These are phyloP conservation scores for Coniochaeta prunicola DNA, from an alignment of 2,329 filamentous ascomycete species.

Conservation along the genomic window DNA sequence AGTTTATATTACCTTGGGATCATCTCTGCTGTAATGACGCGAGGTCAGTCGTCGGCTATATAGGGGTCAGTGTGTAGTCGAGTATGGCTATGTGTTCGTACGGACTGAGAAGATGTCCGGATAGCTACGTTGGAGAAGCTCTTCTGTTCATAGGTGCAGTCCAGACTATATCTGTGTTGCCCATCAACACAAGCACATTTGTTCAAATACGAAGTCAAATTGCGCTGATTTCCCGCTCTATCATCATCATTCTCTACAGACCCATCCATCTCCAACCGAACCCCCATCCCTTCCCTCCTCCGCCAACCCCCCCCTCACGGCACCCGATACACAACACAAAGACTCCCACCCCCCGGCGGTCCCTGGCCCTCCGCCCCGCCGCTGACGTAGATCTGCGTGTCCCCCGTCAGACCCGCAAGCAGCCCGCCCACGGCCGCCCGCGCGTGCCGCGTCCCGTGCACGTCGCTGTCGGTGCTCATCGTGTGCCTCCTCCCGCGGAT, in stretches of 20 bases:
- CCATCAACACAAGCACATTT: no score
- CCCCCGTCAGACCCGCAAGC: slow-evolving; percentile 19
- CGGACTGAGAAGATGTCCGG: no score
- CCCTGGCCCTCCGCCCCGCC: slow-evolving; percentile 24
- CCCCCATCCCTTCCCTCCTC: neutral
- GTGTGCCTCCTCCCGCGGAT: slow-evolving; percentile 20
- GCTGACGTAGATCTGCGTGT: slow-evolving; percentile 21
- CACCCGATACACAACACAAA: slow-evolving; percentile 18
- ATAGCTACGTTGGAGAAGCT: no score
- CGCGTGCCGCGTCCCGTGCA: slow-evolving; percentile 22
- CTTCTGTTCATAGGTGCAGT: no score
- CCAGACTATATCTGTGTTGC: no score
- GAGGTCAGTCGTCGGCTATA: no score
- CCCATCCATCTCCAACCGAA: neutral
- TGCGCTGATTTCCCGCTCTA: no score
- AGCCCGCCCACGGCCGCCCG: slow-evolving; percentile 22
- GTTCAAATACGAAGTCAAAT: no score
- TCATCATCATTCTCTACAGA: neutral
- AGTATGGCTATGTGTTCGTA: no score
- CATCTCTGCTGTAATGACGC: no score
- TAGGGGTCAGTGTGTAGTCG: no score
- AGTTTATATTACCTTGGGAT: no score
- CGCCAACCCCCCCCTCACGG: neutral
- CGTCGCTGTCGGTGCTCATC: slow-evolving; percentile 19
- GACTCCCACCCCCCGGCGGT: slow-evolving; percentile 19